A percentile compares a stretch with the other conserved stretches of the same genome.
Conservation (phyloP, 192 early-diverging fungal genomes). For the Linnemannia schmuckeri region DNA sequence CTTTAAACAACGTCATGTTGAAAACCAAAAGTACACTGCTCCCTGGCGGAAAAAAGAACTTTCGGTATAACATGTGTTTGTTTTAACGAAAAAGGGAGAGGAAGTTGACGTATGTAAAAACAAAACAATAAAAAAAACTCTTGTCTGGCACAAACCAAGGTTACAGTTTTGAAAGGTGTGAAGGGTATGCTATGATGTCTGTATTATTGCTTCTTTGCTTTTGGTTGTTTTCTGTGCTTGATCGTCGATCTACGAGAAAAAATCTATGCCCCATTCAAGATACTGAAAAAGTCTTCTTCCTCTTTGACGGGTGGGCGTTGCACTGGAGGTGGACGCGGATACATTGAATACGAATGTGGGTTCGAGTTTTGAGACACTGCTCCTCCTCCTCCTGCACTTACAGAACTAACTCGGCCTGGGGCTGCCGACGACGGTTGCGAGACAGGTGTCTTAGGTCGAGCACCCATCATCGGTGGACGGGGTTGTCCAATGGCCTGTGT, state of each 20-base stretch:
- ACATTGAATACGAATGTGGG: constrained; percentile 3
- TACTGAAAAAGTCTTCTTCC: constrained; percentile 54
- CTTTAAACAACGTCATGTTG: neutral
- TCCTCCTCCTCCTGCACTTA: too few relatives aligned
- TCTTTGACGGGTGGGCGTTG: constrained; percentile 5
- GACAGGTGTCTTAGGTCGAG: neutral
- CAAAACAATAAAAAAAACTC: neutral
- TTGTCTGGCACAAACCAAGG: constrained; percentile 1
- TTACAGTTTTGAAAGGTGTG: neutral
- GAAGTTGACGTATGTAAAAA: neutral
- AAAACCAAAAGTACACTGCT: neutral
- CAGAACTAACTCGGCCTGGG: neutral
- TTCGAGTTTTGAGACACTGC: neutral
- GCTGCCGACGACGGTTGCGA: constrained; percentile 2
- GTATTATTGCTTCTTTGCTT: neutral
- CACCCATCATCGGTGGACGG: neutral
- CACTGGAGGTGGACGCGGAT: neutral
- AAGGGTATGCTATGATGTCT: neutral
- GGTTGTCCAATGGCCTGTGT: neutral
- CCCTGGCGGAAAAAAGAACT: constrained; percentile 1
- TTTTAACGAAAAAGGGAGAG: neutral
- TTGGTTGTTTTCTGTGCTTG: neutral
- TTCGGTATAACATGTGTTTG: neutral
- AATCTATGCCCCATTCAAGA: constrained; percentile 26
- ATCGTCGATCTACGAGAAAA: neutral